phyloP scores from a whole-genome alignment of 805 yeast genomes.

The Candida peoriensis region DNA sequence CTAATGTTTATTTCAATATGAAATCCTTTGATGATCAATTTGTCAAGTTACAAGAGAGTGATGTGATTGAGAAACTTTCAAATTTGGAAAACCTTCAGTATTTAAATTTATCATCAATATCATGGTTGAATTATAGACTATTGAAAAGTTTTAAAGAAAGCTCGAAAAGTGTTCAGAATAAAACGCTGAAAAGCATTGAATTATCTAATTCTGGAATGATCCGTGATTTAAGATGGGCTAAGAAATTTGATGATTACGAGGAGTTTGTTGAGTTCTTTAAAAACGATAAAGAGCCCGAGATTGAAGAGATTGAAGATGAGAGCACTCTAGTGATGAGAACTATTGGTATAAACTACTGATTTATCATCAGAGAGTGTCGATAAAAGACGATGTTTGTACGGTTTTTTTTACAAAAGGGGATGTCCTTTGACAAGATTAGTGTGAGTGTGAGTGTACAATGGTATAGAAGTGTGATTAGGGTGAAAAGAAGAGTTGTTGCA shows the following conservation, averaged over 20 bases:
- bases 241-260: constrained; percentile 7
- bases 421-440: no score
- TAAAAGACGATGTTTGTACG: no score
- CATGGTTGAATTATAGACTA: constrained; percentile 41
- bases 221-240: constrained; percentile 42
- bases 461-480: no score
- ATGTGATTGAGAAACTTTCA: constrained; percentile 24
- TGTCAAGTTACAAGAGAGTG: constrained; percentile 17
- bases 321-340: constrained; percentile 11
- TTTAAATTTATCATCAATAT: constrained; percentile 34
- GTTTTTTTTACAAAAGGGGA: no score
- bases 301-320: constrained; percentile 5
- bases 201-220: constrained; percentile 47
- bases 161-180: constrained; percentile 16
- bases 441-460: no score
- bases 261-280: constrained; percentile 16
- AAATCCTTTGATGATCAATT: constrained; percentile 18
- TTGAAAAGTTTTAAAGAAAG: constrained; percentile 26
- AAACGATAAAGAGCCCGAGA: constrained; percentile 12
- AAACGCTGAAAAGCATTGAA: constrained; percentile 26
- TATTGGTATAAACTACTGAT: constrained; percentile 23
- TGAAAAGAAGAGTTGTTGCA: no score
- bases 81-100: constrained; percentile 32
- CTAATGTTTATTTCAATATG: constrained; percentile 19
- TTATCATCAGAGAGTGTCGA: no score